These are phyloP conservation scores for Malbranchea zuffiana DNA, from an alignment of 2,329 filamentous ascomycete species.

Conservation along the genomic window DNA sequence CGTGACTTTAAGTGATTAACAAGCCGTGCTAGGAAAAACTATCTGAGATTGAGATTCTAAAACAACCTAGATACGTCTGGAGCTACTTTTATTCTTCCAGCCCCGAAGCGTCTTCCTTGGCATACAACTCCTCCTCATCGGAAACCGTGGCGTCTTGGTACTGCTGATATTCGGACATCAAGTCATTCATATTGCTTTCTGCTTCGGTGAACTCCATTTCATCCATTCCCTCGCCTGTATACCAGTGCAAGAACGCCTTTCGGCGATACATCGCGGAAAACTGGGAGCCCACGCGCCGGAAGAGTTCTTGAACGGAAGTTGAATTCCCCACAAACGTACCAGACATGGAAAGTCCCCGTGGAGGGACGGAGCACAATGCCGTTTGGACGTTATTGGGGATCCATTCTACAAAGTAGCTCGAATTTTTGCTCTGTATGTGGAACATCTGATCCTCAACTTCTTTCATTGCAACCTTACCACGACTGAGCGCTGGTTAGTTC, in stretches of 20 bases:
- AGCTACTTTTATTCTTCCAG: no score
- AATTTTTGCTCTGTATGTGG: slow-evolving; percentile 99
- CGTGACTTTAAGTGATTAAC: no score
- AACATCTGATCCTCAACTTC: slow-evolving; percentile 99
- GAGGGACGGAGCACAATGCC: slow-evolving; percentile 96
- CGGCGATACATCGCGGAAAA: slow-evolving; percentile 99
- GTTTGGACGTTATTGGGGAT: slow-evolving; percentile 99
- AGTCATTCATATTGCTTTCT: slow-evolving; percentile 99
- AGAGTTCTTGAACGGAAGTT: slow-evolving; percentile 98
- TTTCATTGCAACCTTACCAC: slow-evolving; percentile 99
- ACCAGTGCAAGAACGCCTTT: slow-evolving; percentile 99
- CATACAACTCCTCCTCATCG: slow-evolving; percentile 93
- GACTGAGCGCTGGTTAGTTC: slow-evolving; percentile 45
- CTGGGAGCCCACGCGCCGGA: slow-evolving; percentile 99
- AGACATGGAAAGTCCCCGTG: slow-evolving; percentile 96
- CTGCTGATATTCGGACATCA: slow-evolving; percentile 99
- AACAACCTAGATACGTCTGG: no score
- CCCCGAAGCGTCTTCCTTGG: no score
- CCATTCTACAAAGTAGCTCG: slow-evolving; percentile 99
- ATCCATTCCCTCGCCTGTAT: slow-evolving; percentile 99
- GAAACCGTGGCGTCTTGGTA: slow-evolving; percentile 98
- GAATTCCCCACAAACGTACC: slow-evolving; percentile 99
- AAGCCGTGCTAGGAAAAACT: no score
- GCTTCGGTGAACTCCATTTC: slow-evolving; percentile 99
- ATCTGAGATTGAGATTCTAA: no score